Percentiles rank a stretch among this genome's conserved stretches.
Evolutionary conservation across 2,329 filamentous ascomycete genomes (phyloP).

Genomic region (Clonostachys chloroleuca): DNA sequence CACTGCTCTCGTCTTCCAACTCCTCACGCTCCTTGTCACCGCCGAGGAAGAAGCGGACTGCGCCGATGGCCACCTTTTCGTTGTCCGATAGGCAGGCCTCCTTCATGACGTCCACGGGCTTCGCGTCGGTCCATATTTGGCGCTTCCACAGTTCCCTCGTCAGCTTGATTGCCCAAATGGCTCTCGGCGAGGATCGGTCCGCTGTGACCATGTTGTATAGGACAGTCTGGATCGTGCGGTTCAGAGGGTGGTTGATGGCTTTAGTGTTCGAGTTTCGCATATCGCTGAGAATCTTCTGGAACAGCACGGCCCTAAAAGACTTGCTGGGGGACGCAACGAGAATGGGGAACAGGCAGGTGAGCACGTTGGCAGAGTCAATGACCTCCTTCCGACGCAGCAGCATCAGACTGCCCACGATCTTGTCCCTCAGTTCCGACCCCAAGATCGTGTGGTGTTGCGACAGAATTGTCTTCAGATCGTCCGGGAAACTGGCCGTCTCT

Average conservation of each 20-base stretch:
- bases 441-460: constrained; percentile 77
- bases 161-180: constrained; percentile 93
- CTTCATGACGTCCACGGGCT: constrained; percentile 97
- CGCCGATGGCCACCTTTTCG: constrained; percentile 85
- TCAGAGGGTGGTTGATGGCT: constrained; percentile 84
- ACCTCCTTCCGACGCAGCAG: constrained; percentile 87
- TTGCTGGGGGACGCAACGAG: constrained; percentile 91
- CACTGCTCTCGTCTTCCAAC: constrained; percentile 81
- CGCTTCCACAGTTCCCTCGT: constrained; percentile 95
- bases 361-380: constrained; percentile 75
- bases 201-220: constrained; percentile 88
- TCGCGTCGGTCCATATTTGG: constrained; percentile 92
- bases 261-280: constrained; percentile 84
- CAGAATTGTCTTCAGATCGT: constrained; percentile 77
- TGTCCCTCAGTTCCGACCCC: constrained; percentile 83
- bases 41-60: constrained; percentile 90
- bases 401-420: constrained; percentile 87
- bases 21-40: constrained; percentile 96
- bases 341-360: constrained; percentile 92
- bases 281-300: constrained; percentile 85
- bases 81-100: constrained; percentile 85
- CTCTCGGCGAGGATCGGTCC: constrained; percentile 79
- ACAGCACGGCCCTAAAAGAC: constrained; percentile 77
- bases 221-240: constrained; percentile 88
- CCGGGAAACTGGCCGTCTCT: constrained; percentile 71